Conservation (phyloP, 148 eudicot species). For the Rhododendron henanense region DNA sequence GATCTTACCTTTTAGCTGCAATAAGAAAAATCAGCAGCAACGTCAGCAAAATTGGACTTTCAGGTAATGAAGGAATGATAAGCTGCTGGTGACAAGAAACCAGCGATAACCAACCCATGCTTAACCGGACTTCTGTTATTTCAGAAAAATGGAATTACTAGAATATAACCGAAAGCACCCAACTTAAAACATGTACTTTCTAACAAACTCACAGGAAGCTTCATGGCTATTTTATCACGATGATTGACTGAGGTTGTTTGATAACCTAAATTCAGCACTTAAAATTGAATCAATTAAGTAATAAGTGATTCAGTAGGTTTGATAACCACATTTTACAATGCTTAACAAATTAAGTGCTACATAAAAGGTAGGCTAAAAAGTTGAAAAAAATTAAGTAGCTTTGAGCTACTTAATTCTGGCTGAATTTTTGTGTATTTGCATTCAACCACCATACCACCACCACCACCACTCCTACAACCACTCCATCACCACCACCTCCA, state of each 20-base stretch:
- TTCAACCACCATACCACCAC: no score
- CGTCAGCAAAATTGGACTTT: constrained; percentile 23
- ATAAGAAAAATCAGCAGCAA: constrained; percentile 40
- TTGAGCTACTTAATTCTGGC: no score
- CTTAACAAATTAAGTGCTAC: no score
- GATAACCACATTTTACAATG: no score
- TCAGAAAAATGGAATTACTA: background rate
- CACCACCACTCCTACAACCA: no score
- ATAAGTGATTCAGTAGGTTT: no score
- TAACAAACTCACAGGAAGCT: background rate
- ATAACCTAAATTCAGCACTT: no score
- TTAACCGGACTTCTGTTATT: background rate
- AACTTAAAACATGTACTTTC: background rate
- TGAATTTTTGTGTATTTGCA: no score
- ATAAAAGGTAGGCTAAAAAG: no score
- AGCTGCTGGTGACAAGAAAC: background rate
- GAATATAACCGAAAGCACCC: background rate
- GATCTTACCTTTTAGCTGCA: constrained; percentile 42
- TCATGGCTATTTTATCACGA: background rate
- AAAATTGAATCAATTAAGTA: no score
- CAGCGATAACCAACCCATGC: background rate
- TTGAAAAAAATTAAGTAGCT: no score
- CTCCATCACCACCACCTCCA: no score
- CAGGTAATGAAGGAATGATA: background rate
- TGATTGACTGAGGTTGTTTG: background rate